Base-by-base conservation (phyloP, 768 basidiomycete species). In the Holtermannia corniformis region DNA sequence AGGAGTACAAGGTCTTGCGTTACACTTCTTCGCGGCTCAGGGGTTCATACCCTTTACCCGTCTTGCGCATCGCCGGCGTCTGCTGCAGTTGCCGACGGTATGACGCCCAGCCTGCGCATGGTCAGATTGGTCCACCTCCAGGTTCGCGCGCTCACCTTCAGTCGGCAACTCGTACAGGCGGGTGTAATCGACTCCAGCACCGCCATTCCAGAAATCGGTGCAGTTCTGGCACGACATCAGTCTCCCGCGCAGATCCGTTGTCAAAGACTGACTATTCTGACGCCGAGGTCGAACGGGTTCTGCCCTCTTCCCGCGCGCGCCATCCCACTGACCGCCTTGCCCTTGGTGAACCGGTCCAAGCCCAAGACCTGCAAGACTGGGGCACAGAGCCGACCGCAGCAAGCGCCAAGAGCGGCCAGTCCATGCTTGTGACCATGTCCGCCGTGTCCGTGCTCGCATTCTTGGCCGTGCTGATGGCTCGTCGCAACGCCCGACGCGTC, bases 121-220 rank as follows among this genome's bases (percentile, higher is more conserved):
- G 47, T 24, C 27, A 11, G 49, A 20, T 52, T 50, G 44, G 50
- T 28, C 20, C 50, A 10, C 19, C 25, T 16, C 23, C 20, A n/a
- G 28, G 3, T 5, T 55, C n/a, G n/a, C n/a, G n/a, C n/a, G n/a
- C 58, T 43, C 21, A 53, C 90, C 91, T 67, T 91, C 90, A 2
- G 76, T 57, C 3, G 92, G 91, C 22, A 97, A 81, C 72, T 91
- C 88, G 74, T 92, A 93, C 69, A 95, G 69, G 60, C 78, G 76
- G 50, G 87, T 86, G 74, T 95, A 99, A 69, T 92, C 84, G 44
- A 99, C 86, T 2, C 87, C 88, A 55, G 77, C 77, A 21, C 91
- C 88, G 51, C 79, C 80, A 46, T 82, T 81, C 93, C 93, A 99
- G 73, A 99, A 97, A 75, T 99, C 93, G 63, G 80, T 81, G 71